Base-by-base conservation (phyloP, 1,284 basidiomycete species). In the Ustilago sp. region DNA sequence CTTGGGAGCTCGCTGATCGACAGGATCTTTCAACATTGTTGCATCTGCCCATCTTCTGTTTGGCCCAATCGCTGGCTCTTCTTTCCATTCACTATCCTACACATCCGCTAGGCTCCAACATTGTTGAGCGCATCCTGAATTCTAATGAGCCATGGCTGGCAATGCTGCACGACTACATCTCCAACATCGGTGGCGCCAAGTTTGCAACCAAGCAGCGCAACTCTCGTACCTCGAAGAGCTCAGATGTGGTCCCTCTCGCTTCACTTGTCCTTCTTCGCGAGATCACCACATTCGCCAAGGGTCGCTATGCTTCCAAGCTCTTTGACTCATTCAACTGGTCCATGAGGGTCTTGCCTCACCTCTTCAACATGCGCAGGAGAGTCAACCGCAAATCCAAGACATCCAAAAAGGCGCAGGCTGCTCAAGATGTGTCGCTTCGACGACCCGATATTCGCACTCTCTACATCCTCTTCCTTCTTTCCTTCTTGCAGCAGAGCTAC, bases 241-340 rank as follows among this genome's bases (percentile, higher is more conserved):
- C 73, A 0, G 79, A 82, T 35, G 67, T 76, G 5, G 59, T 73
- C 13, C 73, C 70, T 11, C 63, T 83, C 15, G 69, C 76, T 8
- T 73, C 74, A 4, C 74, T 83, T 8, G 56, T 74, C 4, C 62
- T 84, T 41, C 66, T 83, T 17, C 73, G 76, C 19, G 79, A 79
- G 39, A 68, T 82, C 35, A 57, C 73, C 32, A 67, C 61, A 11
- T 84, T 81, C 53, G 78, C 74, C 36, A 73, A 80, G 8, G 82
- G 82, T 15, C 73, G 76, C 28, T 64, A 69, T 31, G 73, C 83
- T 2, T 23, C 34, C 34, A 63, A 60, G 31, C 72, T 83, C 12
- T 83, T 83, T 47, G 82, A 83, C 60, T 74, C 74, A 4, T 78
- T 84, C 65, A 77, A 80, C 53, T 84, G 83, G 83, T 74, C 66